Evolutionary conservation across 2,329 filamentous ascomycete genomes (phyloP), one percentile per base, ranked within the genome.

Genomic region (Rhinocladiella mackenziei): DNA sequence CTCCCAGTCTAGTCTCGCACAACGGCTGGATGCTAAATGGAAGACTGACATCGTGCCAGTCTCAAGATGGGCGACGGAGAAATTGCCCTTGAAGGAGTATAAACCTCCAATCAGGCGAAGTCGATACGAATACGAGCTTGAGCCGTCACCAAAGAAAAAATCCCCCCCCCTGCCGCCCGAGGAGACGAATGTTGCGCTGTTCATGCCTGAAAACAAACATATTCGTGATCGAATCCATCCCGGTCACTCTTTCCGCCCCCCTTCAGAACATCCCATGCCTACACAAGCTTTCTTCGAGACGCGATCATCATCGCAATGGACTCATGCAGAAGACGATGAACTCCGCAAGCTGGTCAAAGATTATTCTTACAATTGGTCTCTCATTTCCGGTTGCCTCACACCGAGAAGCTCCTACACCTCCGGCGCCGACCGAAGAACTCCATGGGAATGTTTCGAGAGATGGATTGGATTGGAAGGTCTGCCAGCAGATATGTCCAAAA

Each of bases 371-470:
- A 98, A 98, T 58, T 98, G 92, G 92, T 94, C 89, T 2, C 73
- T 98, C 4, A 95, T 97, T 41, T 86, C 89, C 1, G 86, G 80
- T 56, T 83, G 91, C 48, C 71, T 97, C 40, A 76, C 80, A 1
- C 76, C 84, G 11, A 80, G 80, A 39, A 94, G 88, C 0, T 63
- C 81, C 10, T 94, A 88, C 60, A 77, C 81, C n/a, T 91, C 89
- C 14, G 88, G 87, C 1, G 81, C 88, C 8, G 91, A 97, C 62
- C 78, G 92, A 50, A 80, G 92, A 35, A 97, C 91, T 2, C 89
- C 91, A 0, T 98, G 92, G 92, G 92, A 98, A 68, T 98, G 92
- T 62, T 98, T 98, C 58, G 92, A 98, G 66, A 80, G 92, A 31
- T 98, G 91, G 91, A 85, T 96, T 42, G 83, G 86, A 56, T 71